Conservation (phyloP, 176 grass and related monocot species). For the Oryza meridionalis region DNA sequence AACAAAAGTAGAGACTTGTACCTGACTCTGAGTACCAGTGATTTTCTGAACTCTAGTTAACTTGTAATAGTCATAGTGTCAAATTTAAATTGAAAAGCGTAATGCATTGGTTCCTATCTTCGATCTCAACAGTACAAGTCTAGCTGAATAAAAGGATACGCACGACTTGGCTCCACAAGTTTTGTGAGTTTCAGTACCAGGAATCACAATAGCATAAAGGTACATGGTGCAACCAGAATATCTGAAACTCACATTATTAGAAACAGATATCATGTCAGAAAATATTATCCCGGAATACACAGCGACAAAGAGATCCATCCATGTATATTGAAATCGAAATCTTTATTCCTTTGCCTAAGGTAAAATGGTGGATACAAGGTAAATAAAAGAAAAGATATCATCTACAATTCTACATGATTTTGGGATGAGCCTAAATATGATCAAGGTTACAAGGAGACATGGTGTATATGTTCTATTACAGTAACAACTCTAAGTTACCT, state of each 20-base stretch:
- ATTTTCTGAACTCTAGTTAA: neutral
- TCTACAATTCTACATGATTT: constrained; percentile 13
- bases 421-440: constrained; percentile 16
- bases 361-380: constrained; percentile 31
- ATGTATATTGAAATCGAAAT: constrained; percentile 2
- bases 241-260: neutral
- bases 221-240: constrained; percentile 2
- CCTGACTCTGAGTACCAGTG: neutral
- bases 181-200: neutral
- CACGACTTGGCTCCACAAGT: neutral
- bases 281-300: neutral
- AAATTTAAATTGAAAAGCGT: constrained; percentile 14
- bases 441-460: constrained; percentile 6
- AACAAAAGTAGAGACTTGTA: neutral
- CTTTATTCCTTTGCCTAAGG: constrained; percentile 30
- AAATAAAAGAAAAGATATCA: neutral
- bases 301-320: constrained; percentile 14
- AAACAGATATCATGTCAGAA: constrained; percentile 21
- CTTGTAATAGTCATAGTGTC: neutral
- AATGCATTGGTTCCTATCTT: constrained; percentile 9
- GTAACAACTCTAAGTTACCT: neutral
- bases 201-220: neutral
- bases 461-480: constrained; percentile 33
- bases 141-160: constrained; percentile 11
- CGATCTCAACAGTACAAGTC: neutral